Percentiles rank a stretch among this genome's conserved stretches.
phyloP scores from a whole-genome alignment of 345 rosid species.

The Brassica juncea region DNA sequence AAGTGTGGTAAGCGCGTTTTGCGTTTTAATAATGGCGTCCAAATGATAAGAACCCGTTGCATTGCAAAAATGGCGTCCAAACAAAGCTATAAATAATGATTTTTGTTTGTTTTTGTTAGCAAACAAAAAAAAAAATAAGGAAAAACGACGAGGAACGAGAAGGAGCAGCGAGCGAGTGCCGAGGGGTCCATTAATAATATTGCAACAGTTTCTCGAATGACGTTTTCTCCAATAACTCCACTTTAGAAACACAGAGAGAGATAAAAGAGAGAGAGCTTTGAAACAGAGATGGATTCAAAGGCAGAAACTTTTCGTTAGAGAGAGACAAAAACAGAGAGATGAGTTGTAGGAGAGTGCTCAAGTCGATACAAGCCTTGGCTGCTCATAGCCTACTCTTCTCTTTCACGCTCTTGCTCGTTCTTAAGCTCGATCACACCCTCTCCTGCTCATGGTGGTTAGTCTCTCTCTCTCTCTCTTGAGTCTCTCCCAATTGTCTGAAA shows the following conservation, averaged over 20 bases:
- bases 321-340: conserved; percentile 30
- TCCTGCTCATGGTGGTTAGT: conserved; percentile 87
- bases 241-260: conserved; percentile 7
- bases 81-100: conserved; percentile 31
- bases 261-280: background rate
- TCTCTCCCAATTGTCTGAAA: conserved; percentile 1
- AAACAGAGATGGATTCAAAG: conserved; percentile 16
- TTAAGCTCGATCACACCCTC: conserved; percentile 69
- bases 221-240: conserved; percentile 19
- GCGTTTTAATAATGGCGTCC: no score
- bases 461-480: background rate
- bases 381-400: conserved; percentile 71
- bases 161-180: conserved; percentile 14
- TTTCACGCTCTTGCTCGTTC: conserved; percentile 71
- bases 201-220: conserved; percentile 25
- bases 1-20: no score
- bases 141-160: conserved; percentile 1
- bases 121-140: background rate
- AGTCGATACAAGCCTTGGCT: conserved; percentile 84
- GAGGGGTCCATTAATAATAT: conserved; percentile 14
- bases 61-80: conserved; percentile 30
- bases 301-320: background rate
- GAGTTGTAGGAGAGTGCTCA: conserved; percentile 90
- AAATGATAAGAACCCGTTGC: no score
- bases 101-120: conserved; percentile 28